phyloP scores from a whole-genome alignment of 1,284 basidiomycete genomes.

The Fomitopsis palustris region DNA sequence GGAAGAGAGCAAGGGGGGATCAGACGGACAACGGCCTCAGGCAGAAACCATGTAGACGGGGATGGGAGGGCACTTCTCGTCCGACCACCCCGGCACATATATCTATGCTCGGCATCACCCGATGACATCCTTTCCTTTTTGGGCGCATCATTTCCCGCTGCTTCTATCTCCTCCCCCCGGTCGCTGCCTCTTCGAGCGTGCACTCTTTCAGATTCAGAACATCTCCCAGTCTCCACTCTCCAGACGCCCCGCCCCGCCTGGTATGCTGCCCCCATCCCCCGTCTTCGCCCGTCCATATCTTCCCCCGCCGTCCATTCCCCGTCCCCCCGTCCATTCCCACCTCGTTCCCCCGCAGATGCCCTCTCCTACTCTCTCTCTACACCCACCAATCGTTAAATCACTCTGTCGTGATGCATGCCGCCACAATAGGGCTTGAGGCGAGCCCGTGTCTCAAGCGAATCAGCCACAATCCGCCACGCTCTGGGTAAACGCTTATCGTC shows the following conservation, averaged over 20 bases:
- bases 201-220: not conserved
- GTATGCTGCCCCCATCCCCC: not conserved
- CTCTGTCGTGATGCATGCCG: not conserved
- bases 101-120: constrained; percentile 1
- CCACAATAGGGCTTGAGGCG: not conserved
- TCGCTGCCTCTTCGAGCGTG: not conserved
- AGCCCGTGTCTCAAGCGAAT: not conserved
- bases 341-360: not conserved
- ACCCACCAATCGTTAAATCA: not conserved
- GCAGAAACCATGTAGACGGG: constrained; percentile 25
- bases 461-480: not conserved
- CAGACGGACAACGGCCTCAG: constrained; percentile 22
- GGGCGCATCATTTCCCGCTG: constrained; percentile 1
- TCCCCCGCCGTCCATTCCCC: not conserved
- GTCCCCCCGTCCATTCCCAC: not conserved
- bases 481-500: not conserved
- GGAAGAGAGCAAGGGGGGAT: constrained; percentile 32
- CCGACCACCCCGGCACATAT: constrained; percentile 7
- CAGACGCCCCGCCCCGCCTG: not conserved
- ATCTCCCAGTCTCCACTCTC: not conserved
- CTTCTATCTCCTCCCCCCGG: constrained; percentile 2
- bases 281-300: not conserved
- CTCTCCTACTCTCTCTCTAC: not conserved
- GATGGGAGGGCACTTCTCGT: constrained; percentile 21
- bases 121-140: not conserved